Evolutionary conservation across 2,329 filamentous ascomycete genomes (phyloP), one percentile per base, ranked within the genome.

Genomic region (Alternaria sp.): DNA sequence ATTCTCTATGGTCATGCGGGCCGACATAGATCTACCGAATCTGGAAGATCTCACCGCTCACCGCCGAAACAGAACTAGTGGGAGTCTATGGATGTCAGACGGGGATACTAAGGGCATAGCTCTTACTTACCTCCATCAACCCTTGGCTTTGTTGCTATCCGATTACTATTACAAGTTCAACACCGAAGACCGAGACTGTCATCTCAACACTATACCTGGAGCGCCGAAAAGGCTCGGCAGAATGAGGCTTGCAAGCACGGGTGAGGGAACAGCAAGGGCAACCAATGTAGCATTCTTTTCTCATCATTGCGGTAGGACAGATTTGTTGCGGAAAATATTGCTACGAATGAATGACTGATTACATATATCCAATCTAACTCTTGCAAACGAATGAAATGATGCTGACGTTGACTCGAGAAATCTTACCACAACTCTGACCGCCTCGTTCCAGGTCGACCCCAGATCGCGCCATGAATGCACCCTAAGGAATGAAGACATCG

Each of bases 401-500:
- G 30, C 28, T 13, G 8, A 23, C 30, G 9, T 40, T 52, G 4
- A 21, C 23, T n/a, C 28, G 17, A 52, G 49, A 32, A 13, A 36
- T 23, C 12, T 25, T 19, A 36, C 19, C 12, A 13, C 49, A 21
- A 36, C 21, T n/a, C 5, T 32, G 13, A 52, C 13, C 13, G 9
- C 11, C 4, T 40, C 15, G n/a, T 3, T 40, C 36, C 15, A 2
- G n/a, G 19, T 17, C 28, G 3, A 21, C 21, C 23, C 30, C 13
- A 6, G 15, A 52, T 52, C 30, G 36, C 21, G 30, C 49, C 28
- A 52, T n/a, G 17, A 2, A n/a, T 6, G 15, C 53, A 19, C 19
- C 19, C 8, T 28, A 59, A 15, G 56, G 53, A 13, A 54, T 46
- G 28, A 70, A 74, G 10, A 60, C 69, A 59, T 74, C 68, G 32